Percentiles rank a stretch among this genome's conserved stretches.
phyloP scores from a whole-genome alignment of 805 yeast genomes.

The Metschnikowia shivogae region DNA sequence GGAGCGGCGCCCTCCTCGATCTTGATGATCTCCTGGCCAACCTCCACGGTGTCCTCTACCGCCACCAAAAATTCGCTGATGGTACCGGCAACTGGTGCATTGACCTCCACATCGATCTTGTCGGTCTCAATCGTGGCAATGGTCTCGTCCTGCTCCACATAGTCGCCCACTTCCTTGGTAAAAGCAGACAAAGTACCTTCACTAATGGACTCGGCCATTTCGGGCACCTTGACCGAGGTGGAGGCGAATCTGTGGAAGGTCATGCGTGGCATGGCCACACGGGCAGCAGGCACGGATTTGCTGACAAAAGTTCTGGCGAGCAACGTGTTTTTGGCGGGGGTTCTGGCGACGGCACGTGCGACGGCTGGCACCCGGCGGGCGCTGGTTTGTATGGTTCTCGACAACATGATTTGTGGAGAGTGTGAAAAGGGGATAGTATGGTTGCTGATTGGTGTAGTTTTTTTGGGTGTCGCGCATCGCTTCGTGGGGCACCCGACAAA shows the following conservation, averaged over 20 bases:
- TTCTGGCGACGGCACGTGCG: conserved; percentile 6
- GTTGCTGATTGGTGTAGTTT: conserved; percentile 5
- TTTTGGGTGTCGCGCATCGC: conserved; percentile 4
- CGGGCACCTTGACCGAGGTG: conserved; percentile 80
- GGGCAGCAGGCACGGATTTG: conserved; percentile 1
- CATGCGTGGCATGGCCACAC: conserved; percentile 16
- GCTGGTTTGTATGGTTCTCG: conserved; percentile 29
- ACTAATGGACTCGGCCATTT: conserved; percentile 97
- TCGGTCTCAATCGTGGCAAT: conserved; percentile 98
- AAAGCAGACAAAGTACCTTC: conserved; percentile 84
- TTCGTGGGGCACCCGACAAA: conserved; percentile 13
- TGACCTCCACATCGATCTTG: conserved; percentile 95
- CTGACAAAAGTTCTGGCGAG: conserved; percentile 20
- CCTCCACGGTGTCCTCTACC: conserved; percentile 91
- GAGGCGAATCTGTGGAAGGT: conserved; percentile 37
- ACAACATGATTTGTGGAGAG: conserved; percentile 24
- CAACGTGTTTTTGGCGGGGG: conserved; percentile 11
- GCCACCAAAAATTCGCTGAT: conserved; percentile 75
- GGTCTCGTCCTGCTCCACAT: conserved; percentile 78
- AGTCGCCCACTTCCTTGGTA: conserved; percentile 80
- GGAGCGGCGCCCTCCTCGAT: conserved; percentile 61
- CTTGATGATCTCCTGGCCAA: conserved; percentile 87
- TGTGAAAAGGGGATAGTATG: conserved; percentile 1
- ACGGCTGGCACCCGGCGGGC: conserved; percentile 25
- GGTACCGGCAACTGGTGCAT: conserved; percentile 89